Evolutionary conservation across 345 rosid genomes (phyloP).

Genomic region (Salix brachista): DNA sequence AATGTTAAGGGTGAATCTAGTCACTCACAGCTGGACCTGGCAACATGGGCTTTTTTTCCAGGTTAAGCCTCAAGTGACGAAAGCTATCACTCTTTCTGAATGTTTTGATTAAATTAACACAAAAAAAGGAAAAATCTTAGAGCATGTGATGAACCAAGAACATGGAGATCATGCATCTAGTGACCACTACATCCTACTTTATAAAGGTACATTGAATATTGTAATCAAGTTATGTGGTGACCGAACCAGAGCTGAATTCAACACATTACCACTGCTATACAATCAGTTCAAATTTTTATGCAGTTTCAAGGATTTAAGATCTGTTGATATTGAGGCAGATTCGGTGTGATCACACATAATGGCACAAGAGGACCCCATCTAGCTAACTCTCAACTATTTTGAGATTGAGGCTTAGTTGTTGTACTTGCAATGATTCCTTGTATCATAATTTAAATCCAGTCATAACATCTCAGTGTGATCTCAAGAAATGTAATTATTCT

Average conservation of each 20-base stretch:
- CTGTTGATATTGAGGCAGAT: background rate
- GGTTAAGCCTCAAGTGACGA: background rate
- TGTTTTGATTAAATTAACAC: background rate
- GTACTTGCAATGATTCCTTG: no score
- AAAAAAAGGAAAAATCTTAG: background rate
- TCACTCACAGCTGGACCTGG: no score
- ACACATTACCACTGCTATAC: background rate
- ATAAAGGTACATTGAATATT: background rate
- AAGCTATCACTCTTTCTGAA: background rate
- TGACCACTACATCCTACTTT: background rate
- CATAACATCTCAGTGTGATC: background rate
- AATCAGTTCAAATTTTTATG: no score
- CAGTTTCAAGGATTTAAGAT: background rate
- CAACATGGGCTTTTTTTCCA: no score
- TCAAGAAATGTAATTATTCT: background rate
- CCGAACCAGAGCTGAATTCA: background rate
- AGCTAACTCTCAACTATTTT: no score
- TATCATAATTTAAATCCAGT: background rate
- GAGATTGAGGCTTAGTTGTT: no score
- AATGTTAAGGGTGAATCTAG: no score
- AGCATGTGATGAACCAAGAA: background rate
- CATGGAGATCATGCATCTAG: background rate
- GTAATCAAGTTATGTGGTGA: background rate
- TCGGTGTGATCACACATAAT: background rate
- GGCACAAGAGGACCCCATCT: no score